Percentiles rank a stretch among this genome's conserved stretches.
Conservation (phyloP, 805 yeast species). For the Yamadazyma sp. region DNA sequence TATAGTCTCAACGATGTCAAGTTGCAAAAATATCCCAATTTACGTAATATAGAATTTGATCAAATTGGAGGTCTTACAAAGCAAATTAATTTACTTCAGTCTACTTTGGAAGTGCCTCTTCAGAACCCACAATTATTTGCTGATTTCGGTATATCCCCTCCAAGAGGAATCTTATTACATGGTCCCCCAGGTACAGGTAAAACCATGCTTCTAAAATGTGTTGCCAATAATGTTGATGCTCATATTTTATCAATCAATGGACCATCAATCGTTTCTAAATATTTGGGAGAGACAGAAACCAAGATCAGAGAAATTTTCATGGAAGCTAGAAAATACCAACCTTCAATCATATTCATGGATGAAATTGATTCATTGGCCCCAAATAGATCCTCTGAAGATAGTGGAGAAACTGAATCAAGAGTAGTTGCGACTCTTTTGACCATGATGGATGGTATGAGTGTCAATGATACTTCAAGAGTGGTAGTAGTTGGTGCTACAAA, state of each 20-base stretch:
- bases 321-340: constrained; percentile 85
- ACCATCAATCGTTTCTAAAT: constrained; percentile 88
- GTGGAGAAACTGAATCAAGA: constrained; percentile 87
- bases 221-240: constrained; percentile 74
- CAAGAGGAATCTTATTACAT: constrained; percentile 87
- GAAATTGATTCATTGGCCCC: constrained; percentile 94
- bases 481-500: constrained; percentile 76
- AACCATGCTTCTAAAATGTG: constrained; percentile 79
- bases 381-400: constrained; percentile 73
- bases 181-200: constrained; percentile 99
- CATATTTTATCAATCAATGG: constrained; percentile 87
- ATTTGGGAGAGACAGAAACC: constrained; percentile 90
- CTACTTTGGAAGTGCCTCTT: constrained; percentile 77
- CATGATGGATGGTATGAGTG: constrained; percentile 75
- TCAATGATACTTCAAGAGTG: constrained; percentile 61
- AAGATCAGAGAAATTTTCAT: constrained; percentile 76
- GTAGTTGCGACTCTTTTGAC: constrained; percentile 87
- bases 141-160: constrained; percentile 87
- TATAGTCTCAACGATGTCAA: constrained; percentile 4
- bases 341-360: constrained; percentile 84
- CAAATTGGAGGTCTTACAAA: constrained; percentile 75
- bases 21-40: constrained; percentile 34
- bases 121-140: constrained; percentile 72
- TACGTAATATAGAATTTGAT: constrained; percentile 43
- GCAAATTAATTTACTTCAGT: constrained; percentile 58